A percentile compares a stretch with the other conserved stretches of the same genome.
phyloP scores from a whole-genome alignment of 768 basidiomycete species.

The Suillus variegatus region DNA sequence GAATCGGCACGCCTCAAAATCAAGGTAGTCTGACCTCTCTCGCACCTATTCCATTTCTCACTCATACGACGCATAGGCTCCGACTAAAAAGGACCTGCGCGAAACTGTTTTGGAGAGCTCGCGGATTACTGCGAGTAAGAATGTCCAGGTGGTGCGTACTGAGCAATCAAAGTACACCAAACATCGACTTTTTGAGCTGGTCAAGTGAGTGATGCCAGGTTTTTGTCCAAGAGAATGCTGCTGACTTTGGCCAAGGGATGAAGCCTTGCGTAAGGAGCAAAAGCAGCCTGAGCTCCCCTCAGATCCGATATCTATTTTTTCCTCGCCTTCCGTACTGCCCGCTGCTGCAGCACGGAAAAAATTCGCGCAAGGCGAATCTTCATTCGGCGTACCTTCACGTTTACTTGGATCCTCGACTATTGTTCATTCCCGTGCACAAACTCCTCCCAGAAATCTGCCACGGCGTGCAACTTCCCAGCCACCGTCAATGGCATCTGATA shows the following conservation, averaged over 20 bases:
- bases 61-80: slow-evolving; percentile 39
- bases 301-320: slow-evolving; percentile 46
- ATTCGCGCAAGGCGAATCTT: slow-evolving; percentile 2
- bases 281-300: slow-evolving; percentile 28
- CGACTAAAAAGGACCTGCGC: slow-evolving; percentile 54
- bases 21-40: slow-evolving; percentile 32
- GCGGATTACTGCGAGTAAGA: slow-evolving; percentile 50
- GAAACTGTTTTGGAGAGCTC: slow-evolving; percentile 51
- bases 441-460: slow-evolving; percentile 6
- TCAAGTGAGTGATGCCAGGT: slow-evolving; percentile 23
- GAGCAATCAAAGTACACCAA: slow-evolving; percentile 36
- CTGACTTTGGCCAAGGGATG: slow-evolving; percentile 6
- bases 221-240: background rate
- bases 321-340: slow-evolving; percentile 31
- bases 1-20: slow-evolving; percentile 30
- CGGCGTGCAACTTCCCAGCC: background rate
- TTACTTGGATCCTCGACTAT: slow-evolving; percentile 16
- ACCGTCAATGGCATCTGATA: slow-evolving; percentile 14
- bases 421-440: background rate
- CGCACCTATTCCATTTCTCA: slow-evolving; percentile 9
- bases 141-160: slow-evolving; percentile 41
- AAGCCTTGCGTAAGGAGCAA: slow-evolving; percentile 14
- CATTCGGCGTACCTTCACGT: slow-evolving; percentile 28
- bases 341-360: slow-evolving; percentile 12
- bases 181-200: slow-evolving; percentile 30